Evolutionary conservation across 176 grass and related monocot genomes (phyloP).

Genomic region (Leersia perrieri): DNA sequence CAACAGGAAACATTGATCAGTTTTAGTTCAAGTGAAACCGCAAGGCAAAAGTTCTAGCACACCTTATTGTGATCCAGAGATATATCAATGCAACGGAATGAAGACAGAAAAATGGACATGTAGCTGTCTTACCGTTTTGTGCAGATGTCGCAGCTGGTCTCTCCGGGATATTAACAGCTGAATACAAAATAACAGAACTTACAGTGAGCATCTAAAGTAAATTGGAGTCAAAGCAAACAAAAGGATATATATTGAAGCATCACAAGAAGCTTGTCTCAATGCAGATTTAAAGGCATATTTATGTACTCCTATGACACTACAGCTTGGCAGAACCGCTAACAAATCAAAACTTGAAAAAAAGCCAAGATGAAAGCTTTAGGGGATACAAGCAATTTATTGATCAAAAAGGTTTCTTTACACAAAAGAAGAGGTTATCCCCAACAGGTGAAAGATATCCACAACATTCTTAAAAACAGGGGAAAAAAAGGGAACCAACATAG

Average conservation of each 20-base stretch:
- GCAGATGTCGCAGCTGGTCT: conserved; percentile 75
- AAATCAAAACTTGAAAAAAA: conserved; percentile 10
- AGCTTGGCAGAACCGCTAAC: conserved; percentile 12
- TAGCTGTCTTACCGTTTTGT: conserved; percentile 51
- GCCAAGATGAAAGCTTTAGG: neutral
- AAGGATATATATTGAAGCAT: neutral
- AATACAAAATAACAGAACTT: conserved; percentile 24
- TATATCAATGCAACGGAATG: neutral
- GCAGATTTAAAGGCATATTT: conserved; percentile 16
- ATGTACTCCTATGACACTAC: conserved; percentile 13
- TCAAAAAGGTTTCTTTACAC: neutral
- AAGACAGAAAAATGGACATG: neutral
- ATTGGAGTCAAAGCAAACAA: conserved; percentile 21
- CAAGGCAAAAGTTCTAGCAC: neutral
- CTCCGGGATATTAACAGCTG: conserved; percentile 87
- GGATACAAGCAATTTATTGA: neutral
- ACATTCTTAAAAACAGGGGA: neutral
- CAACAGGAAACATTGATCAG: conserved; percentile 14
- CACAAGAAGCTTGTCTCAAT: conserved; percentile 18
- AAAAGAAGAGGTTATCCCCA: neutral
- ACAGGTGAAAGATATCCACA: neutral
- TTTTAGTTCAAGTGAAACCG: neutral
- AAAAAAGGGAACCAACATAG: neutral
- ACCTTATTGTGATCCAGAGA: neutral
- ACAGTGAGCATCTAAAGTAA: conserved; percentile 2